Evolutionary conservation across 1,284 basidiomycete species (phyloP).

Genomic region (Ustilago shanxiensis): DNA sequence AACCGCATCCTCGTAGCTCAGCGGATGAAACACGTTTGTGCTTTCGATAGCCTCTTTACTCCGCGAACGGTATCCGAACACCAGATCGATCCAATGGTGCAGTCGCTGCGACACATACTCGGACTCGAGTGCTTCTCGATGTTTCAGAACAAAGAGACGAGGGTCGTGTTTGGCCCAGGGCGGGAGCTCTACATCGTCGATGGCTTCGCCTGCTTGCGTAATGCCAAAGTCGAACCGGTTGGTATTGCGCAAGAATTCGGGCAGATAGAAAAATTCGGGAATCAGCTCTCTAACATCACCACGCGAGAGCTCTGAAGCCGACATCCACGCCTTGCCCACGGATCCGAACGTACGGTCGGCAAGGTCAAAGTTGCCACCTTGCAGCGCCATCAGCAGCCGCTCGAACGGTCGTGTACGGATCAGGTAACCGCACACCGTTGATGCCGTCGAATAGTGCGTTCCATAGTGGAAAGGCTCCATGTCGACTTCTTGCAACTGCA

Average conservation of each 20-base stretch:
- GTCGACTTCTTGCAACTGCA: constrained; percentile 80
- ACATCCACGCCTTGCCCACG: constrained; percentile 80
- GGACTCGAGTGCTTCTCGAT: constrained; percentile 89
- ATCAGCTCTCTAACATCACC: constrained; percentile 95
- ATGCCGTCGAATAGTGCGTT: constrained; percentile 95
- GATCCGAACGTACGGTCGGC: constrained; percentile 90
- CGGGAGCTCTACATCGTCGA: constrained; percentile 89
- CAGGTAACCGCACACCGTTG: constrained; percentile 95
- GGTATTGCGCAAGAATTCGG: constrained; percentile 72
- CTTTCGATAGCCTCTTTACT: constrained; percentile 72
- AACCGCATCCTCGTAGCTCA: constrained; percentile 84
- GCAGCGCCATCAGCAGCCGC: constrained; percentile 58
- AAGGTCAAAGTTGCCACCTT: constrained; percentile 86
- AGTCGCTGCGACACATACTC: constrained; percentile 87
- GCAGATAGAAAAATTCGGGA: constrained; percentile 83
- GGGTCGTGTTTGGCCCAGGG: constrained; percentile 91
- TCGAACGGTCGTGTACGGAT: constrained; percentile 82
- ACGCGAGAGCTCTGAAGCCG: constrained; percentile 85
- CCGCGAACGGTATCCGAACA: constrained; percentile 65
- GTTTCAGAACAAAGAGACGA: constrained; percentile 83
- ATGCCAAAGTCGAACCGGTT: constrained; percentile 81
- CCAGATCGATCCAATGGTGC: constrained; percentile 89
- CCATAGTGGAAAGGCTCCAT: constrained; percentile 75
- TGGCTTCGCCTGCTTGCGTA: constrained; percentile 83
- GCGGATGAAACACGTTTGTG: constrained; percentile 90